A percentile compares a stretch with the other conserved stretches of the same genome.
Conservation (phyloP, 805 yeast species). For the Blastobotrys peoriensis region DNA sequence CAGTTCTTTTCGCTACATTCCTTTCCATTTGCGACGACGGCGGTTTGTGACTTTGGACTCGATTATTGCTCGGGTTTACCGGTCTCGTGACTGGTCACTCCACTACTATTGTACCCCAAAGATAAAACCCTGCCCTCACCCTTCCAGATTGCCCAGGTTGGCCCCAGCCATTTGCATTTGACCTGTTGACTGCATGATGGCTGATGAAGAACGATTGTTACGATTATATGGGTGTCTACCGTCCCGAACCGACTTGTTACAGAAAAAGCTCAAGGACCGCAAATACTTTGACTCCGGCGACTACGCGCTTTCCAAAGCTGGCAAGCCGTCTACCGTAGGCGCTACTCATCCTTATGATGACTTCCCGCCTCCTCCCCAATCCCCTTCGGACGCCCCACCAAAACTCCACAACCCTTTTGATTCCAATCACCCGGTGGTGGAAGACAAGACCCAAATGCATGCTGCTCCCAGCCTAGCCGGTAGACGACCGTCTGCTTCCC, state of each 20-base stretch:
- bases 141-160: too few relatives aligned
- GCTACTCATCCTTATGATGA: slow-evolving; percentile 22
- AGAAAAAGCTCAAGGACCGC: slow-evolving; percentile 70
- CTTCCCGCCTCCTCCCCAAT: slow-evolving; percentile 10
- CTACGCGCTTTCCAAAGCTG: slow-evolving; percentile 63
- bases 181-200: too few relatives aligned
- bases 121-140: too few relatives aligned
- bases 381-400: slow-evolving; percentile 2
- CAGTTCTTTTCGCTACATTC: too few relatives aligned
- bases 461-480: background rate
- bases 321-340: slow-evolving; percentile 31
- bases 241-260: slow-evolving; percentile 65
- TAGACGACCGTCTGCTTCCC: background rate
- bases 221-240: slow-evolving; percentile 84
- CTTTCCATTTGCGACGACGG: too few relatives aligned
- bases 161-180: too few relatives aligned
- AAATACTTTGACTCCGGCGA: slow-evolving; percentile 94
- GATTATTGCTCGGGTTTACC: too few relatives aligned
- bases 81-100: too few relatives aligned
- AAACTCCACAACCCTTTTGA: background rate
- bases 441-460: background rate
- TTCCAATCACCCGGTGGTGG: background rate
- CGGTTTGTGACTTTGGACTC: too few relatives aligned
- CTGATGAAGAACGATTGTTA: slow-evolving; percentile 75
- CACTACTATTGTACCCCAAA: too few relatives aligned